These are phyloP conservation scores for Daphne laureola DNA, from an alignment of 441 rosid genomes.

Conservation along the genomic window DNA sequence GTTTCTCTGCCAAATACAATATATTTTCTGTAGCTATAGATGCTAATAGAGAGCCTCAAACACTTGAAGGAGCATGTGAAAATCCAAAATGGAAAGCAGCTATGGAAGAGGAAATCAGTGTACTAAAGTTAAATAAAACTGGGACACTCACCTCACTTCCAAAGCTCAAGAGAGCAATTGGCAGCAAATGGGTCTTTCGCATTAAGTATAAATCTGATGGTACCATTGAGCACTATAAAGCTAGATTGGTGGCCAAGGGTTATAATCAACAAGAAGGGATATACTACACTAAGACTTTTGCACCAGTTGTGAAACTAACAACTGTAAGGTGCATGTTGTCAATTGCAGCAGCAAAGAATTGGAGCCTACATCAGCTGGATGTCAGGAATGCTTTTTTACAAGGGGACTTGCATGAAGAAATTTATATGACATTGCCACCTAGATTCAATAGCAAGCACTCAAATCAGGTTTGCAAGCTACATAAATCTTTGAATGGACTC, in stretches of 20 bases:
- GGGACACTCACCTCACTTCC: neutral
- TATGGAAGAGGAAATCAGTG: neutral
- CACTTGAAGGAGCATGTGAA: neutral
- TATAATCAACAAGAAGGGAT: neutral
- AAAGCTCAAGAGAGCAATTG: neutral
- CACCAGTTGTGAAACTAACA: no score
- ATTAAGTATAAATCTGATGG: neutral
- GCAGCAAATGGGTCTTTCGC: neutral
- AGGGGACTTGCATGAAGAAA: no score
- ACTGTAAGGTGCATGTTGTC: no score
- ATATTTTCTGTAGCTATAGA: neutral
- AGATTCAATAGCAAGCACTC: no score
- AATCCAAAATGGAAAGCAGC: neutral
- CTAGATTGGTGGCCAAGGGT: neutral
- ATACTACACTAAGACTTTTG: no score
- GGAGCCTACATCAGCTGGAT: no score
- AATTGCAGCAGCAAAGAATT: no score
- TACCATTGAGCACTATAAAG: neutral
- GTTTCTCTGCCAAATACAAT: no score
- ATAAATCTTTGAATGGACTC: no score
- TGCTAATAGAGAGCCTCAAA: neutral
- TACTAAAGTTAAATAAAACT: neutral
- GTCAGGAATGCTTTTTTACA: no score
- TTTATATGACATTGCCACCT: no score
- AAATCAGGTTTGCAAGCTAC: no score